phyloP scores from a whole-genome alignment of 139 green algal genomes.

The Nannochloris sp. region DNA sequence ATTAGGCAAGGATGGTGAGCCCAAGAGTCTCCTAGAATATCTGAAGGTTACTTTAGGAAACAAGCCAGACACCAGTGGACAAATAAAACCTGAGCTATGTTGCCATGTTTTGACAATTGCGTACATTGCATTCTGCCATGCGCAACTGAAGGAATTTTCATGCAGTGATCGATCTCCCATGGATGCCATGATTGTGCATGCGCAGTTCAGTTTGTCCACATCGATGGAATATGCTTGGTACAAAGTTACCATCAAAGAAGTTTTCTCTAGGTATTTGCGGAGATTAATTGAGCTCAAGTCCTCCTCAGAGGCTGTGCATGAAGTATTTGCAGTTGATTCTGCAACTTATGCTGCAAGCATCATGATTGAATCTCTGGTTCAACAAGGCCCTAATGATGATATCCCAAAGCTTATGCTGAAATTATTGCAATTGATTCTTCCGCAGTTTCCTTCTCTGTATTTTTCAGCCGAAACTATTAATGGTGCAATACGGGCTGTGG shows the following conservation, averaged over 20 bases:
- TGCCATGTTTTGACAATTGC: conserved; percentile 29
- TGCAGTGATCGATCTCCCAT: neutral
- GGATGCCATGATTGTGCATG: neutral
- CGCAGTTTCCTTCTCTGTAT: neutral
- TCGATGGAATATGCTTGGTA: conserved; percentile 4
- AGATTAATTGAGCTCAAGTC: neutral
- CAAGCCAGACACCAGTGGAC: neutral
- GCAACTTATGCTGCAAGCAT: neutral
- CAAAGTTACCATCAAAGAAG: conserved; percentile 2
- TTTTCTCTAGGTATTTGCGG: conserved; percentile 8
- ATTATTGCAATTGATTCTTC: neutral
- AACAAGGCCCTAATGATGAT: conserved; percentile 11
- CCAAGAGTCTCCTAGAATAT: neutral
- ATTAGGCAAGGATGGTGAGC: conserved; percentile 7
- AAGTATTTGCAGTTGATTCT: conserved; percentile 14
- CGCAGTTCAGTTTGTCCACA: neutral
- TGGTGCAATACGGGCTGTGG: neutral
- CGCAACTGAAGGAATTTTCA: neutral
- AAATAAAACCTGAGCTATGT: conserved; percentile 1
- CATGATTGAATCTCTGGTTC: conserved; percentile 10
- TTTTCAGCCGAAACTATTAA: neutral
- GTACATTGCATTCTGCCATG: conserved; percentile 6
- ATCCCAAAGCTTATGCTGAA: neutral
- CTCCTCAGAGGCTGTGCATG: neutral
- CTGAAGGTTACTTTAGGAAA: conserved; percentile 1